A percentile compares a stretch with the other conserved stretches of the same genome.
Conservation (phyloP, 163 green algal genomes). For the Chlorella variabilis region DNA sequence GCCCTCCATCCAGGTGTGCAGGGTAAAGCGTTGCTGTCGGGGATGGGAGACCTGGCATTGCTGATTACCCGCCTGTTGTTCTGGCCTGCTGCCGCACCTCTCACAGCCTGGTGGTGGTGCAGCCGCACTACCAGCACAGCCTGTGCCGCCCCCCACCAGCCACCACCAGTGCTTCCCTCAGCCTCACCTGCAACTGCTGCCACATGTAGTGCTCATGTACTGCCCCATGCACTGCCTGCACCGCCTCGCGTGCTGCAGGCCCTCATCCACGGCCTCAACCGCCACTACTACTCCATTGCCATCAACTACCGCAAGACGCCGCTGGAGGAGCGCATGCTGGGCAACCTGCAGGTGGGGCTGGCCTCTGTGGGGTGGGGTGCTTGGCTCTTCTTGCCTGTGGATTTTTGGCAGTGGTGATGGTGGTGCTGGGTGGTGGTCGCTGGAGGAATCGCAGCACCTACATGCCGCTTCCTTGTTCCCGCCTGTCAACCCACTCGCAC, state of each 20-base stretch:
- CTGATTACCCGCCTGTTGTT: too few species aligned
- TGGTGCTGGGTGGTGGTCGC: neutral
- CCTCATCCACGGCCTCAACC: slow-evolving; percentile 99
- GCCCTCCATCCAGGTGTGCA: slow-evolving; percentile 88
- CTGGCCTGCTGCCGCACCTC: too few species aligned
- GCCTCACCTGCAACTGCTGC: too few species aligned
- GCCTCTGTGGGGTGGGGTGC: neutral
- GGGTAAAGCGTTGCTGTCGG: neutral
- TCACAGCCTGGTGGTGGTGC: too few species aligned
- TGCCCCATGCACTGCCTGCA: neutral
- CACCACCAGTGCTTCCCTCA: too few species aligned
- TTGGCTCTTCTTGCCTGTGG: too few species aligned
- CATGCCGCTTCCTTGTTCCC: neutral
- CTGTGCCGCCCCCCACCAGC: too few species aligned
- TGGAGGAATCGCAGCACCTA: neutral
- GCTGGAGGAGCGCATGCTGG: slow-evolving; percentile 98
- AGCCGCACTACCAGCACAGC: too few species aligned
- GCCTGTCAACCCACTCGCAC: neutral
- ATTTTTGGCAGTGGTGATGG: neutral
- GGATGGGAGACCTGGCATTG: neutral
- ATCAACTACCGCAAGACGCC: slow-evolving; percentile 99
- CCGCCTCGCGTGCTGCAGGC: slow-evolving; percentile 67
- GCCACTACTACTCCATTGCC: slow-evolving; percentile 99
- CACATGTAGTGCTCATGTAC: neutral
- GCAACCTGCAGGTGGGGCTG: slow-evolving; percentile 85